A percentile compares a stretch with the other conserved stretches of the same genome.
Conservation (phyloP, 2,329 filamentous ascomycete genomes). For the Microdochium nivale region DNA sequence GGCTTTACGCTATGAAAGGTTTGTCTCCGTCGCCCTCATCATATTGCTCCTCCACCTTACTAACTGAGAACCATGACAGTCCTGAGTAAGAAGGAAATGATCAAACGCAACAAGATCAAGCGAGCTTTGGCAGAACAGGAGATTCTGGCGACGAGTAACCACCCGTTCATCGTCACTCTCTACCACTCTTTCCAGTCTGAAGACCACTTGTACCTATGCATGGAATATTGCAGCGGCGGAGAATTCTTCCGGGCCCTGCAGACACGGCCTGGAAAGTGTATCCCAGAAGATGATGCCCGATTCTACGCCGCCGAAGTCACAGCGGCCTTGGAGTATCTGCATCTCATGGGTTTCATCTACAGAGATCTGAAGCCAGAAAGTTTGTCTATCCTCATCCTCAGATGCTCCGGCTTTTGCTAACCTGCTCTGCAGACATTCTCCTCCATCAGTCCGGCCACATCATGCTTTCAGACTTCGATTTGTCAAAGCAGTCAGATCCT, state of each 20-base stretch:
- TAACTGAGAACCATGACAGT: constrained; percentile 49
- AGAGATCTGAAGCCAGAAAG: constrained; percentile 96
- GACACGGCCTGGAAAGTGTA: constrained; percentile 93
- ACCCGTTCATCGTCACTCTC: constrained; percentile 96
- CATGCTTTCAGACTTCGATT: constrained; percentile 97
- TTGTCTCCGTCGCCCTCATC: constrained; percentile 17
- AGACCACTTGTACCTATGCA: constrained; percentile 97
- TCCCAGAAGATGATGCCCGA: constrained; percentile 89
- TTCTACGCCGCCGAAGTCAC: constrained; percentile 98
- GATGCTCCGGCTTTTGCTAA: constrained; percentile 21
- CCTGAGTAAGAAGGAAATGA: constrained; percentile 99
- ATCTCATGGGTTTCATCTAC: constrained; percentile 99
- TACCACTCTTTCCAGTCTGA: constrained; percentile 99
- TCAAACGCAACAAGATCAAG: constrained; percentile 99
- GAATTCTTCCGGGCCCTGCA: constrained; percentile 97
- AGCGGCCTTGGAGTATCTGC: constrained; percentile 89
- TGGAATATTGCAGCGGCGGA: constrained; percentile 98
- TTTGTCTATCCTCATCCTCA: constrained; percentile 37
- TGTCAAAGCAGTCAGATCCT: constrained; percentile 94
- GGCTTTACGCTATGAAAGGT: constrained; percentile 99
- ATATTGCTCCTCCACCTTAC: background rate
- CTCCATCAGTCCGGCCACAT: constrained; percentile 99
- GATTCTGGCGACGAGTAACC: constrained; percentile 95
- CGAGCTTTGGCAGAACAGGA: constrained; percentile 94
- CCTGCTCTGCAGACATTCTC: constrained; percentile 65